Evolutionary conservation across 129 eudicot species (phyloP).

Genomic region (Saposhnikovia divaricata): DNA sequence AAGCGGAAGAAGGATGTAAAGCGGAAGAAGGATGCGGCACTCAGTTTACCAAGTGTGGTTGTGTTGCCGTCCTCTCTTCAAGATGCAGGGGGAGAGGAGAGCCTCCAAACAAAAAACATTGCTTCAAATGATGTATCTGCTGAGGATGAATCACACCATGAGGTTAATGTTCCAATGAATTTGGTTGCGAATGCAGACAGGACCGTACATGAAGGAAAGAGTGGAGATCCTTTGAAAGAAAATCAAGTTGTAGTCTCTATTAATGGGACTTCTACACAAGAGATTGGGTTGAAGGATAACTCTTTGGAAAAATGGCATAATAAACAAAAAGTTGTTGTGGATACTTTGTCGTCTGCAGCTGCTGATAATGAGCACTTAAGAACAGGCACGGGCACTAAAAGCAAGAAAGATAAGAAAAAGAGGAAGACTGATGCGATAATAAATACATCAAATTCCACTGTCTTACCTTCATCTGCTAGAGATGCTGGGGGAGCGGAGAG

Average conservation of each 20-base stretch:
- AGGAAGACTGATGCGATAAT: not conserved
- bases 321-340: not conserved
- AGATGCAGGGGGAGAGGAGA: slow-evolving; percentile 12
- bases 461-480: slow-evolving; percentile 6
- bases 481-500: slow-evolving; percentile 13
- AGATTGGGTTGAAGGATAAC: not conserved
- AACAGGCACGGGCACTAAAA: not conserved
- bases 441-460: slow-evolving; percentile 1
- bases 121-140: not conserved
- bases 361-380: slow-evolving; percentile 12
- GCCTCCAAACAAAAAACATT: not conserved
- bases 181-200: not conserved
- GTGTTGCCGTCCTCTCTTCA: slow-evolving; percentile 8
- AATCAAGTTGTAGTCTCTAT: not conserved
- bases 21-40: slow-evolving; percentile 2
- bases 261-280: not conserved
- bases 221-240: not conserved
- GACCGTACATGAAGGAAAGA: not conserved
- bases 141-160: slow-evolving; percentile 1
- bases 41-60: not conserved
- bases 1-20: not conserved
- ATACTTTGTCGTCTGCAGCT: not conserved
- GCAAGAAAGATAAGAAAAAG: slow-evolving; percentile 6
- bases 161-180: not conserved
- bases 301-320: not conserved